Evolutionary conservation across 345 rosid species (phyloP).

Genomic region (Acer campestre): DNA sequence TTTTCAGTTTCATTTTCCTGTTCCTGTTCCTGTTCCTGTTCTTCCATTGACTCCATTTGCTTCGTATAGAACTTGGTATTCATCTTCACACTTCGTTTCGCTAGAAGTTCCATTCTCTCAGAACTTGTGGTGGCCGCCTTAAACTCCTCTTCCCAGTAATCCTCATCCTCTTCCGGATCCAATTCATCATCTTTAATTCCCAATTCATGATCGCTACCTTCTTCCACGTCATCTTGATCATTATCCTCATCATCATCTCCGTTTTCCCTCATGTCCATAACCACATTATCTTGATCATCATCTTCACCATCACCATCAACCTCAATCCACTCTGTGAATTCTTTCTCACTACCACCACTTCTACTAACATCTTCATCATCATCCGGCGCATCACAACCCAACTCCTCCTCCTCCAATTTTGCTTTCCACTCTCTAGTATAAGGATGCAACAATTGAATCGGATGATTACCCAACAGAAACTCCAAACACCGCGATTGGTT

Average conservation of each 20-base stretch:
- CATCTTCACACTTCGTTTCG: slow-evolving; percentile 55
- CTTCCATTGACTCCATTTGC: slow-evolving; percentile 53
- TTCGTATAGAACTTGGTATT: slow-evolving; percentile 48
- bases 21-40: slow-evolving; percentile 11
- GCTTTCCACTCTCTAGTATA: slow-evolving; percentile 94
- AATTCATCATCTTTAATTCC: slow-evolving; percentile 37
- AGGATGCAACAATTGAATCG: slow-evolving; percentile 74
- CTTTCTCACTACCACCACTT: slow-evolving; percentile 33
- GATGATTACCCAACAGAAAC: slow-evolving; percentile 83
- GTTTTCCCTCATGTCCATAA: slow-evolving; percentile 42
- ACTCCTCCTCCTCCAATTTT: slow-evolving; percentile 89
- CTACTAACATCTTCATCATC: slow-evolving; percentile 48
- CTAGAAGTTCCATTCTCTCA: slow-evolving; percentile 80
- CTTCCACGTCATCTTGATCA: slow-evolving; percentile 38
- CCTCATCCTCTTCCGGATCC: slow-evolving; percentile 52
- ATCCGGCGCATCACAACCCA: slow-evolving; percentile 97
- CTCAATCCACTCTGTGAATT: slow-evolving; percentile 66
- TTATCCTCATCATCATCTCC: slow-evolving; percentile 36
- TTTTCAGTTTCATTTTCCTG: slow-evolving; percentile 21
- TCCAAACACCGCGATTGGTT: slow-evolving; percentile 66
- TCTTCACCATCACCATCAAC: slow-evolving; percentile 45
- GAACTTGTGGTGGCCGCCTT: slow-evolving; percentile 59
- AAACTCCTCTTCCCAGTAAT: slow-evolving; percentile 74
- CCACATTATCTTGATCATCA: slow-evolving; percentile 29
- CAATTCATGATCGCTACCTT: slow-evolving; percentile 28